A percentile compares a stretch with the other conserved stretches of the same genome.
phyloP scores from a whole-genome alignment of 306 rosid genomes.

The Citrullus mucosospermus region DNA sequence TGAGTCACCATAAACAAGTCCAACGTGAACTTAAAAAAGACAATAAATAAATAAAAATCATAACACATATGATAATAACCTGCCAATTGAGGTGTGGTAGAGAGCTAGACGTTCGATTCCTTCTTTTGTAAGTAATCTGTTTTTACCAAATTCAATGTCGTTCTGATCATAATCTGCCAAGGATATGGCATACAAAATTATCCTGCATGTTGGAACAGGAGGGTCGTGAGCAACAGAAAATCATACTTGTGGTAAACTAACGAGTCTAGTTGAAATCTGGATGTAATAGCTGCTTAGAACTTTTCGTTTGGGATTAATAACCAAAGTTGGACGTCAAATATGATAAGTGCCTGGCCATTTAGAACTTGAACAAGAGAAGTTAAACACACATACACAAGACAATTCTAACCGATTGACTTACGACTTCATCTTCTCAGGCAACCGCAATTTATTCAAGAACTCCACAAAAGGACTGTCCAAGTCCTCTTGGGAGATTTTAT shows the following conservation, averaged over 20 bases:
- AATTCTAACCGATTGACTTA: slow-evolving; percentile 43
- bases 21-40: not conserved
- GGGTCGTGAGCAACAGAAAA: not conserved
- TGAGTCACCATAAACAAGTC: not conserved
- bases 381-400: not conserved
- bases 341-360: not conserved
- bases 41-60: not conserved
- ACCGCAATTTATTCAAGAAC: slow-evolving; percentile 56
- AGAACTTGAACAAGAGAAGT: not conserved
- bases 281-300: not conserved
- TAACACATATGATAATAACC: slow-evolving; percentile 20
- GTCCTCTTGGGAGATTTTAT: slow-evolving; percentile 56
- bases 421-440: slow-evolving; percentile 80
- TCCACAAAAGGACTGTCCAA: slow-evolving; percentile 58
- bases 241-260: not conserved
- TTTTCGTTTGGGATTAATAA: not conserved
- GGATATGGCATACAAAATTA: slow-evolving; percentile 74
- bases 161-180: slow-evolving; percentile 72
- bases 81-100: slow-evolving; percentile 74
- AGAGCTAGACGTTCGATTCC: slow-evolving; percentile 65
- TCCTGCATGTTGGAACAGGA: slow-evolving; percentile 32
- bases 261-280: not conserved
- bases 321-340: not conserved
- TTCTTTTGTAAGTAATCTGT: slow-evolving; percentile 50
- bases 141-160: slow-evolving; percentile 31